phyloP scores from a whole-genome alignment of 192 early-diverging fungal species.

The Umbelopsis isabellina region DNA sequence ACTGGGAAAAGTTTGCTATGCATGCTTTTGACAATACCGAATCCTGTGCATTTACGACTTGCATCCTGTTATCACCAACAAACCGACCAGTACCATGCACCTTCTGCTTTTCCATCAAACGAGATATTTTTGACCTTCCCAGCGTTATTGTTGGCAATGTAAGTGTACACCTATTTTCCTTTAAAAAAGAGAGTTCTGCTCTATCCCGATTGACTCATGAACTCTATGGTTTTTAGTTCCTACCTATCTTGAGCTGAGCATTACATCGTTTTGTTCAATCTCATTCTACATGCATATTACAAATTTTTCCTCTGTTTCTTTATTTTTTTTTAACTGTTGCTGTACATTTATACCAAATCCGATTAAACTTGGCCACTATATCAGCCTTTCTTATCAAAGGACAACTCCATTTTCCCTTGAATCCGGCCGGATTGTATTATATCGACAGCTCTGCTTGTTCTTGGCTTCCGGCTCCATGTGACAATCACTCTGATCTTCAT shows the following conservation, averaged over 20 bases:
- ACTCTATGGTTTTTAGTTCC: conserved; percentile 12
- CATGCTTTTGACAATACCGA: conserved; percentile 93
- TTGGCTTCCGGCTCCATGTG: no score
- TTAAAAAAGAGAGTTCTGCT: background rate
- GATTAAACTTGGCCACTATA: conserved; percentile 8
- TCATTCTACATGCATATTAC: conserved; percentile 18
- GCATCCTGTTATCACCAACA: conserved; percentile 75
- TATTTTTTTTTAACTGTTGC: conserved; percentile 9
- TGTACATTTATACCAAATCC: conserved; percentile 22
- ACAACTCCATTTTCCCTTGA: background rate
- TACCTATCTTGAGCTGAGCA: conserved; percentile 28
- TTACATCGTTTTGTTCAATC: background rate
- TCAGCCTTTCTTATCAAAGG: background rate
- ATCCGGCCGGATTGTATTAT: no score
- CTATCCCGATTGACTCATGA: background rate
- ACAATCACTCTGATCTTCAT: no score
- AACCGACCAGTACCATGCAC: conserved; percentile 79
- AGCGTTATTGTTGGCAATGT: conserved; percentile 77
- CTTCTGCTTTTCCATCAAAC: conserved; percentile 94
- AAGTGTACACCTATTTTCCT: conserved; percentile 7
- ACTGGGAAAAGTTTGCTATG: conserved; percentile 92
- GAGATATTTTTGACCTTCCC: conserved; percentile 95
- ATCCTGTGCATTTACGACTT: conserved; percentile 81
- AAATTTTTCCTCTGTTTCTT: conserved; percentile 2
- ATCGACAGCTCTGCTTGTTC: no score